These are phyloP conservation scores for Kodamaea fukazawae DNA, from an alignment of 805 yeast species.

Conservation along the genomic window DNA sequence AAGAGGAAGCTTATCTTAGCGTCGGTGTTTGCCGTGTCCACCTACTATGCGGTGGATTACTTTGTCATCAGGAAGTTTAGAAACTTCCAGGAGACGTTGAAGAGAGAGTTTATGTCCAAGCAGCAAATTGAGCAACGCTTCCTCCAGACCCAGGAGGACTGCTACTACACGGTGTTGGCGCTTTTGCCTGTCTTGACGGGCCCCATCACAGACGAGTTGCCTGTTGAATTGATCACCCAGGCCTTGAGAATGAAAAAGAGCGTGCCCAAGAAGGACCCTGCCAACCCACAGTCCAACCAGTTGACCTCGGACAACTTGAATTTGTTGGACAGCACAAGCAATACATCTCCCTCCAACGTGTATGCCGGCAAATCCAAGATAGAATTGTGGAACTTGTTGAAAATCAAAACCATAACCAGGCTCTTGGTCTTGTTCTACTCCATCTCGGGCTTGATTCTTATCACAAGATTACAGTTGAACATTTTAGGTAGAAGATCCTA, in stretches of 20 bases:
- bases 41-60: slow-evolving; percentile 36
- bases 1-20: slow-evolving; percentile 35
- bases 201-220: slow-evolving; percentile 58
- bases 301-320: slow-evolving; percentile 42
- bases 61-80: slow-evolving; percentile 38
- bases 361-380: slow-evolving; percentile 33
- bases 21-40: slow-evolving; percentile 32
- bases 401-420: slow-evolving; percentile 70
- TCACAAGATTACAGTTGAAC: slow-evolving; percentile 83
- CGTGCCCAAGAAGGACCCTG: slow-evolving; percentile 15
- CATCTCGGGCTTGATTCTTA: slow-evolving; percentile 64
- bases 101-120: slow-evolving; percentile 41
- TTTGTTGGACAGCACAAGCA: slow-evolving; percentile 28
- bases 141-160: slow-evolving; percentile 89
- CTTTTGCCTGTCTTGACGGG: slow-evolving; percentile 72
- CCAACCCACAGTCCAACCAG: slow-evolving; percentile 6
- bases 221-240: slow-evolving; percentile 71
- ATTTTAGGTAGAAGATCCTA: slow-evolving; percentile 85
- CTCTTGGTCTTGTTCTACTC: slow-evolving; percentile 69
- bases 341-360: slow-evolving; percentile 18
- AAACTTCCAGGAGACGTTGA: slow-evolving; percentile 38
- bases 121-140: slow-evolving; percentile 72
- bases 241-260: slow-evolving; percentile 62
- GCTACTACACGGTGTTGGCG: slow-evolving; percentile 78
- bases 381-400: slow-evolving; percentile 81